These are phyloP conservation scores for Pseudomassariella vexata DNA, from an alignment of 2,329 filamentous ascomycete genomes.

Conservation along the genomic window DNA sequence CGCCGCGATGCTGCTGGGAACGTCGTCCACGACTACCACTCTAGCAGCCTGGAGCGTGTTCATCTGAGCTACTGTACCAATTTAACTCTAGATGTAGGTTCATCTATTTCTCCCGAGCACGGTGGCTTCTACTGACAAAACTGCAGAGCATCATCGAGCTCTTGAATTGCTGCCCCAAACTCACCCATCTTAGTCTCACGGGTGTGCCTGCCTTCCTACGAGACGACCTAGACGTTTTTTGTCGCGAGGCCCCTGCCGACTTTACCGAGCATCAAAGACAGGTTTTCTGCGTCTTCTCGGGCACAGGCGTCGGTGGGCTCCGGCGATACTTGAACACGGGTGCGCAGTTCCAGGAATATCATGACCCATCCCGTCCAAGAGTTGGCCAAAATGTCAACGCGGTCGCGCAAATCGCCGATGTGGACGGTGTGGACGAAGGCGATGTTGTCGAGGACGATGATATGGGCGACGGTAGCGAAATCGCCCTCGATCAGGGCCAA, in stretches of 20 bases:
- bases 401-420: constrained; percentile 11
- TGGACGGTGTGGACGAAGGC: constrained; percentile 22
- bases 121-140: background rate
- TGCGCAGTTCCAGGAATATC: constrained; percentile 31
- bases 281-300: constrained; percentile 97
- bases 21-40: constrained; percentile 46
- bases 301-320: constrained; percentile 71
- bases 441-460: constrained; percentile 26
- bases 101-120: background rate
- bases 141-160: constrained; percentile 79
- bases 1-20: constrained; percentile 43
- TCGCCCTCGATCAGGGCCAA: constrained; percentile 19
- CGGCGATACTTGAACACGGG: constrained; percentile 69
- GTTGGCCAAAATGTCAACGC: too few relatives aligned
- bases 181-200: constrained; percentile 92
- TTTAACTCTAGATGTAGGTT: constrained; percentile 70
- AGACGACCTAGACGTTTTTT: constrained; percentile 78
- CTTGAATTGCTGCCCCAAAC: constrained; percentile 82
- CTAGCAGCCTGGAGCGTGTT: constrained; percentile 77
- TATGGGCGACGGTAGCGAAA: constrained; percentile 27
- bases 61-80: constrained; percentile 93
- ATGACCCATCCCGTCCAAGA: constrained; percentile 7
- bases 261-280: constrained; percentile 94
- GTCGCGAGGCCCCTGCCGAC: constrained; percentile 81
- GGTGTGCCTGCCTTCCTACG: constrained; percentile 87